These are phyloP conservation scores for Lachnellula arida DNA, from an alignment of 2,329 filamentous ascomycete genomes.

Conservation along the genomic window DNA sequence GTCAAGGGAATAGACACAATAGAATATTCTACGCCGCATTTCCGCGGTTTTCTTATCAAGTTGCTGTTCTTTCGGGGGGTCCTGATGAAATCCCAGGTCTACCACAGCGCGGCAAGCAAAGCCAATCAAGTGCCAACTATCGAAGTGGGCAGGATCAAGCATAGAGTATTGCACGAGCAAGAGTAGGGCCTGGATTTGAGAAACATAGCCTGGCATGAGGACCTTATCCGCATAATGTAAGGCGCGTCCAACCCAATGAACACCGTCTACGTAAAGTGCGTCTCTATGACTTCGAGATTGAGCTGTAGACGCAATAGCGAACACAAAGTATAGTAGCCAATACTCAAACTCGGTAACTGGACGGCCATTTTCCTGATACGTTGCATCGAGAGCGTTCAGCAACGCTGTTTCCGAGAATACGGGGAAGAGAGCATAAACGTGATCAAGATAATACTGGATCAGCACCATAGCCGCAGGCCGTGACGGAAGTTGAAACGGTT, in stretches of 20 bases:
- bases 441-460: conserved; percentile 79
- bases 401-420: conserved; percentile 77
- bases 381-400: conserved; percentile 71
- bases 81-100: conserved; percentile 89
- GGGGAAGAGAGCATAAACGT: conserved; percentile 75
- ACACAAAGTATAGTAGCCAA: conserved; percentile 84
- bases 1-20: conserved; percentile 86
- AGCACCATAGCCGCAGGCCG: conserved; percentile 63
- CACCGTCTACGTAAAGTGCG: conserved; percentile 53
- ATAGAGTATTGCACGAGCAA: conserved; percentile 86
- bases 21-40: conserved; percentile 76
- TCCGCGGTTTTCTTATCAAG: conserved; percentile 68
- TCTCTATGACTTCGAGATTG: conserved; percentile 67
- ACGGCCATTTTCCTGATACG: conserved; percentile 68
- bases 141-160: conserved; percentile 85
- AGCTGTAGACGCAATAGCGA: conserved; percentile 74
- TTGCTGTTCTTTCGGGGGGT: conserved; percentile 67
- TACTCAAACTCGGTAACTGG: conserved; percentile 63
- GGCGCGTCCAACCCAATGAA: conserved; percentile 57
- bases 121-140: conserved; percentile 90
- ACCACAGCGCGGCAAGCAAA: conserved; percentile 83
- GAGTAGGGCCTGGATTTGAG: conserved; percentile 81
- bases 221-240: conserved; percentile 76
- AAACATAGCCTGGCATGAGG: conserved; percentile 76
- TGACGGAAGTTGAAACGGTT: conserved; percentile 61